Evolutionary conservation across 805 yeast genomes (phyloP).

Genomic region (Blastobotrys americana): DNA sequence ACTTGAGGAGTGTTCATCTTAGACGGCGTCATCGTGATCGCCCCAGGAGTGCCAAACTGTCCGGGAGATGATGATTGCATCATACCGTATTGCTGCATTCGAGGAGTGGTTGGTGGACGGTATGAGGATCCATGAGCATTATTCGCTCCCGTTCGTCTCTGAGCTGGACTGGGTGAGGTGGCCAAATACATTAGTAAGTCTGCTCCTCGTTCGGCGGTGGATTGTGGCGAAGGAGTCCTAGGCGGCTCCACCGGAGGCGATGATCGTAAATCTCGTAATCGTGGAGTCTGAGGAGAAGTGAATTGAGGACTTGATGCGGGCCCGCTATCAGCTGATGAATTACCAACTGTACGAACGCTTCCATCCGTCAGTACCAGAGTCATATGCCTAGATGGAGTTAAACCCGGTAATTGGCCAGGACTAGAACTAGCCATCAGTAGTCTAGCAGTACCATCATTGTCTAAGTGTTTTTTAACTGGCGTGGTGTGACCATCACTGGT

Average conservation of each 20-base stretch:
- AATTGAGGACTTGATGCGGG: background rate
- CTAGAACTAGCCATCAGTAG: background rate
- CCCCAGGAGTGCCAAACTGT: background rate
- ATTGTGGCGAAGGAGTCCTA: slow-evolving; percentile 24
- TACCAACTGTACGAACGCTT: background rate
- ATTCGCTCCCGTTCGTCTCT: slow-evolving; percentile 18
- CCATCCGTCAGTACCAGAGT: too few relatives aligned
- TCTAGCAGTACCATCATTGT: background rate
- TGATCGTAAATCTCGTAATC: background rate
- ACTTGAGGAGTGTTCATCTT: background rate
- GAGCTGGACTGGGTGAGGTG: slow-evolving; percentile 69
- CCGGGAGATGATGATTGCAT: background rate
- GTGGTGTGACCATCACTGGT: slow-evolving; percentile 10
- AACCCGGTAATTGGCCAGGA: background rate
- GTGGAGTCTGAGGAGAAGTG: background rate
- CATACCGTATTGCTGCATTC: background rate
- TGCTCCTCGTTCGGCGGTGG: slow-evolving; percentile 56
- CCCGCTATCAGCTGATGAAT: background rate
- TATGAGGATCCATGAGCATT: slow-evolving; percentile 15
- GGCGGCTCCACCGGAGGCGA: slow-evolving; percentile 19
- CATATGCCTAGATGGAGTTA: background rate
- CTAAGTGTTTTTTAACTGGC: background rate
- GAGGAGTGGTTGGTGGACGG: slow-evolving; percentile 10
- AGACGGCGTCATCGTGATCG: background rate
- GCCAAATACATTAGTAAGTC: slow-evolving; percentile 75